Conservation (phyloP, 2,329 filamentous ascomycete genomes). For the Kalmusia sp. region DNA sequence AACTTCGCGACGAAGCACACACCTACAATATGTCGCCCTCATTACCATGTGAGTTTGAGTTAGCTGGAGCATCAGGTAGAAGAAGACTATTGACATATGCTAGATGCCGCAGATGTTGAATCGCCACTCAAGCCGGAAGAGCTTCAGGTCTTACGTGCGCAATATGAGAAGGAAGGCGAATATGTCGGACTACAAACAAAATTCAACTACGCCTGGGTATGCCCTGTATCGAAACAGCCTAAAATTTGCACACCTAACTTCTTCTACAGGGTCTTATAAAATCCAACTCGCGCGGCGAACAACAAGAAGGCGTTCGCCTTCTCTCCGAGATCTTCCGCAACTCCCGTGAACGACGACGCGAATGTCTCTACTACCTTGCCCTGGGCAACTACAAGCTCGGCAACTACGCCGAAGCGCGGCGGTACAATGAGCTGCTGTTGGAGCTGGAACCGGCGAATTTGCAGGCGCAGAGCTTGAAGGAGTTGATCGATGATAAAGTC, state of each 20-base stretch:
- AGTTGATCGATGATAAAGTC: conserved; percentile 94
- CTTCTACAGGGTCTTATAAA: conserved; percentile 86
- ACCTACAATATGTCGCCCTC: conserved; percentile 40
- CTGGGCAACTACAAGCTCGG: conserved; percentile 98
- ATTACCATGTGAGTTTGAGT: conserved; percentile 40
- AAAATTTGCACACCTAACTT: conserved; percentile 10
- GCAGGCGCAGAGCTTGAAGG: conserved; percentile 84
- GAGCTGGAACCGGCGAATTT: conserved; percentile 91
- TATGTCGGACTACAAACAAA: conserved; percentile 98
- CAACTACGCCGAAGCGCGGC: conserved; percentile 92
- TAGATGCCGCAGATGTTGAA: conserved; percentile 97
- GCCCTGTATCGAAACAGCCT: conserved; percentile 21
- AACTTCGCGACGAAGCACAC: background rate
- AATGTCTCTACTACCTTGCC: conserved; percentile 98
- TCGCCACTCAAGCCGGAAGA: conserved; percentile 91
- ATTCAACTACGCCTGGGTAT: conserved; percentile 99
- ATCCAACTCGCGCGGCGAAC: conserved; percentile 81
- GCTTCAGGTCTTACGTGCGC: conserved; percentile 87
- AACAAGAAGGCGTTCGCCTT: conserved; percentile 92
- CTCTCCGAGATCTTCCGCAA: conserved; percentile 96
- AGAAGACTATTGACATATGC: conserved; percentile 26
- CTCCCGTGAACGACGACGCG: conserved; percentile 88
- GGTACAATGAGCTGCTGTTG: conserved; percentile 91
- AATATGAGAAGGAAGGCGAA: conserved; percentile 97
- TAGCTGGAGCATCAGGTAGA: background rate